Percentiles rank a stretch among this genome's conserved stretches.
These are phyloP conservation scores for Postia placenta DNA, from an alignment of 768 basidiomycete genomes.

Conservation along the genomic window DNA sequence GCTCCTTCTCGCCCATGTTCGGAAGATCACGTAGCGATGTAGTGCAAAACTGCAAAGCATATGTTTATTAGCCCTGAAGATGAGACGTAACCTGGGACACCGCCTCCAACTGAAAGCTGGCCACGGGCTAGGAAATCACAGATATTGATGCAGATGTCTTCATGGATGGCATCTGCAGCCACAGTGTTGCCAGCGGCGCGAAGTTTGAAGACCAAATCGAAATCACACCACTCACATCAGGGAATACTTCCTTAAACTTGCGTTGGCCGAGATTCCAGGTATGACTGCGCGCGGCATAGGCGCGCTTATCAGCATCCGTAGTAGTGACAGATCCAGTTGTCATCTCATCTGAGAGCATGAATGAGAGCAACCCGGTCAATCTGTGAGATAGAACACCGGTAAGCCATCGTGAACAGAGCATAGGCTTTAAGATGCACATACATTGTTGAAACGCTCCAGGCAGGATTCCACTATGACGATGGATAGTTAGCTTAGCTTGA, in stretches of 20 bases:
- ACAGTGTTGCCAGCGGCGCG: too few species aligned
- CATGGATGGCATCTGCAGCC: too few species aligned
- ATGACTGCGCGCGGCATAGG: conserved; percentile 76
- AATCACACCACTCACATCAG: conserved; percentile 56
- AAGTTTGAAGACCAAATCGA: not conserved
- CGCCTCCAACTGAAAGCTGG: too few species aligned
- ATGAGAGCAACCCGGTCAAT: conserved; percentile 87
- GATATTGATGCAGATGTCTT: too few species aligned
- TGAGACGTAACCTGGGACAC: too few species aligned
- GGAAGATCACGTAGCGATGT: conserved; percentile 68
- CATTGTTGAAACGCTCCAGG: conserved; percentile 95
- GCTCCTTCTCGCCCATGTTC: conserved; percentile 87
- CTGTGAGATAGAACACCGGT: conserved; percentile 35
- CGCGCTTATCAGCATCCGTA: conserved; percentile 69
- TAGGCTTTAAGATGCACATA: conserved; percentile 32
- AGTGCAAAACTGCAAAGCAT: conserved; percentile 54
- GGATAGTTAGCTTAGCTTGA: too few species aligned
- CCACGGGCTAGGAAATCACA: too few species aligned
- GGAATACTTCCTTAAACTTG: conserved; percentile 83
- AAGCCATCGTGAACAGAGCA: conserved; percentile 6
- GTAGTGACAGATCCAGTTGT: conserved; percentile 90
- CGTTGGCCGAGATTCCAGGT: conserved; percentile 76
- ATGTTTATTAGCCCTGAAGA: conserved; percentile 3
- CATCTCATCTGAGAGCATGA: conserved; percentile 96
- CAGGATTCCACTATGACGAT: conserved; percentile 91